These are phyloP conservation scores for barrel medic (Medicago truncatula) DNA, from an alignment of 306 rosid species.

Conservation along the genomic window MtrunA17r5.0-ANR NC_053044.1:54588501-54589000, in stretches of 20 bases:
- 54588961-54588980: slow-evolving; percentile 22
- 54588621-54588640: slow-evolving; percentile 96
- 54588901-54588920: slow-evolving; percentile 32
- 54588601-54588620: slow-evolving; percentile 74
- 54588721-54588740: slow-evolving; percentile 87
- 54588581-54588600: slow-evolving; percentile 77
- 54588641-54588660: slow-evolving; percentile 92
- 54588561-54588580: slow-evolving; percentile 79
- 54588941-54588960: no score
- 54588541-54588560: slow-evolving; percentile 86
- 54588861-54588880: slow-evolving; percentile 97
- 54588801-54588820: slow-evolving; percentile 62
- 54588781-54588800: slow-evolving; percentile 60
- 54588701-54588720: slow-evolving; percentile 91
- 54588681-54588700: slow-evolving; percentile 68
- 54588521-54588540: slow-evolving; percentile 66
- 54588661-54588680: slow-evolving; percentile 66
- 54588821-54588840: slow-evolving; percentile 79
- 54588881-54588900: slow-evolving; percentile 70
- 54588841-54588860: slow-evolving; percentile 96
- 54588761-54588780: slow-evolving; percentile 70
- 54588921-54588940: background rate
- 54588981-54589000: background rate
- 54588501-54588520: slow-evolving; percentile 20
- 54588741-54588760: slow-evolving; percentile 62